Conservation (phyloP, 257 asterid genomes). For the Echites panduratus region DNA sequence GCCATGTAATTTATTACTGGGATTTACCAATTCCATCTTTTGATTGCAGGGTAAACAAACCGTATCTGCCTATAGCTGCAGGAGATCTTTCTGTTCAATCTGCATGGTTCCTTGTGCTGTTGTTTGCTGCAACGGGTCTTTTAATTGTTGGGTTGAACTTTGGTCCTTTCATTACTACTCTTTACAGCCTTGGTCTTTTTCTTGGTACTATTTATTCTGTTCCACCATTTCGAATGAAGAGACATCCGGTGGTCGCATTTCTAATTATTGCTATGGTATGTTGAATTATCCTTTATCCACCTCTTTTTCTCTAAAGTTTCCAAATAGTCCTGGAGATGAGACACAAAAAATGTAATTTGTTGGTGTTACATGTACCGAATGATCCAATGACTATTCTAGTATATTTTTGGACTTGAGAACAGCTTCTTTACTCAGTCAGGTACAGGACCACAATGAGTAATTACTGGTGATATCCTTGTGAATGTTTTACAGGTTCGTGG, state of each 20-base stretch:
- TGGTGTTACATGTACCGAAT: background rate
- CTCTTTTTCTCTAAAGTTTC: background rate
- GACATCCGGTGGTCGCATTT: constrained; percentile 73
- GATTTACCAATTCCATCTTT: constrained; percentile 9
- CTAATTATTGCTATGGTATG: constrained; percentile 93
- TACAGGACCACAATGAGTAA: background rate
- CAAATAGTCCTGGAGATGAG: background rate
- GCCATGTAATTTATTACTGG: constrained; percentile 9
- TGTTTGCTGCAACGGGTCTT: constrained; percentile 71
- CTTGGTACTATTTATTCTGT: constrained; percentile 95
- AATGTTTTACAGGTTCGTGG: constrained; percentile 72
- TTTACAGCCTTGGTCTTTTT: constrained; percentile 87
- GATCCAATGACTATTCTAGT: background rate
- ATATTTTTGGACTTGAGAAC: background rate
- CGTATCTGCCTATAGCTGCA: constrained; percentile 97
- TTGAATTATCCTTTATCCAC: constrained; percentile 8
- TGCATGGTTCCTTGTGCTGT: constrained; percentile 81
- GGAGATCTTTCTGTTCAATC: constrained; percentile 89
- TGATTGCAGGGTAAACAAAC: constrained; percentile 88
- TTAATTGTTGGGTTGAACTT: constrained; percentile 71
- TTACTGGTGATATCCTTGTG: background rate
- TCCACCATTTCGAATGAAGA: constrained; percentile 95
- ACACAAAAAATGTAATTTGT: background rate
- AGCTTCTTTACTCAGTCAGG: background rate
- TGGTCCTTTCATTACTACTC: constrained; percentile 82